phyloP scores from a whole-genome alignment of 768 basidiomycete species.

The Pleurotus giganteus region DNA sequence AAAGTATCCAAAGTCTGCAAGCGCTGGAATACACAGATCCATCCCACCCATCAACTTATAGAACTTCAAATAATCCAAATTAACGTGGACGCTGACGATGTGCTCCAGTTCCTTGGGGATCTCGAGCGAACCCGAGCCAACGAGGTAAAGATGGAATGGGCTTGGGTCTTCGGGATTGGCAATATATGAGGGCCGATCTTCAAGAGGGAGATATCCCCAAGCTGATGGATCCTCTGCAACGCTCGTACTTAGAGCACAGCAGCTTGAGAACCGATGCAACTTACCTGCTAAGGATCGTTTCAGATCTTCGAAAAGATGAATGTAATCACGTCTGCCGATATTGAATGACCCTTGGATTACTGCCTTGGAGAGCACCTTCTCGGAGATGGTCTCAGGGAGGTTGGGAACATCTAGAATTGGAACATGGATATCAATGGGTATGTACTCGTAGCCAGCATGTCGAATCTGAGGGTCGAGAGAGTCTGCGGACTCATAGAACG shows the following conservation, averaged over 20 bases:
- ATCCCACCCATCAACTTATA: slow-evolving; percentile 33
- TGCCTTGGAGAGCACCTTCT: slow-evolving; percentile 31
- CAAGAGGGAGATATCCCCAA: slow-evolving; percentile 36
- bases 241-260: not conserved
- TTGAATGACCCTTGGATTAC: slow-evolving; percentile 40
- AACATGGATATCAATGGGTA: slow-evolving; percentile 34
- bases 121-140: slow-evolving; percentile 31
- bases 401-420: slow-evolving; percentile 31
- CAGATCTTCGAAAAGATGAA: slow-evolving; percentile 31
- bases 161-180: slow-evolving; percentile 22
- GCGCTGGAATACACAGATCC: slow-evolving; percentile 42
- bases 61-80: slow-evolving; percentile 34
- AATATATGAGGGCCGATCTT: slow-evolving; percentile 17
- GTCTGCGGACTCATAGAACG: slow-evolving; percentile 28
- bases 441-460: slow-evolving; percentile 30
- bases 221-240: slow-evolving; percentile 27
- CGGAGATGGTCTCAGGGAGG: slow-evolving; percentile 19
- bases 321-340: slow-evolving; percentile 32
- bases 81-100: slow-evolving; percentile 31
- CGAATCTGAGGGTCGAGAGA: slow-evolving; percentile 25
- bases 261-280: not conserved
- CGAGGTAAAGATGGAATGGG: slow-evolving; percentile 29
- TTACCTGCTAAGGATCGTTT: slow-evolving; percentile 28
- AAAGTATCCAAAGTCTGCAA: slow-evolving; percentile 32
- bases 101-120: slow-evolving; percentile 35